phyloP scores from a whole-genome alignment of 208 protist genomes.

The Eutreptiella sp. region DNA sequence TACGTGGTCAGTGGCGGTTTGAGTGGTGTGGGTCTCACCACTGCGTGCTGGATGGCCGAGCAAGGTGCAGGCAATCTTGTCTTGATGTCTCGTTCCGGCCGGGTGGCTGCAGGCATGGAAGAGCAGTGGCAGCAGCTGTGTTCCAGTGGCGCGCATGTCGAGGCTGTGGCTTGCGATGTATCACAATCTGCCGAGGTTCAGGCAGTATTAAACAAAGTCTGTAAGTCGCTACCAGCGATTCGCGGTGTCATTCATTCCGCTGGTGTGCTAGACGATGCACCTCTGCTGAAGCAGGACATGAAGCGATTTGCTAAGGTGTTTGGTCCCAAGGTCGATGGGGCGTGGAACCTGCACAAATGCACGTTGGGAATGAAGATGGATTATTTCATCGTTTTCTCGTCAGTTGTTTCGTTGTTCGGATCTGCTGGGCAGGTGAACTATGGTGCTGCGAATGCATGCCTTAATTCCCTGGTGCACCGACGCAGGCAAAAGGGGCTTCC shows the following conservation, averaged over 20 bases:
- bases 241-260: slow-evolving; percentile 40
- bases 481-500: slow-evolving; percentile 28
- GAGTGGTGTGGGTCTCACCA: too few relatives aligned
- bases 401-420: slow-evolving; percentile 34
- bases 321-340: slow-evolving; percentile 37
- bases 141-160: too few relatives aligned
- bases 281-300: slow-evolving; percentile 25
- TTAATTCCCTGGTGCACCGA: slow-evolving; percentile 31
- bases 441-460: slow-evolving; percentile 35
- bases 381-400: slow-evolving; percentile 41
- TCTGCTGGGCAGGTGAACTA: slow-evolving; percentile 41
- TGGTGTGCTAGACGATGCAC: slow-evolving; percentile 36
- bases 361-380: background rate
- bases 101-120: too few relatives aligned
- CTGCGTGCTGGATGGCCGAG: too few relatives aligned
- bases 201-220: too few relatives aligned
- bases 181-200: too few relatives aligned
- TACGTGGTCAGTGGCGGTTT: too few relatives aligned
- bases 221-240: background rate
- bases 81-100: too few relatives aligned
- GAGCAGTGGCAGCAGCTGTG: too few relatives aligned
- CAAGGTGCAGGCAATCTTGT: too few relatives aligned
- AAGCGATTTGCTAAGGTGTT: slow-evolving; percentile 29
- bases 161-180: too few relatives aligned
- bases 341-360: slow-evolving; percentile 24